Conservation (phyloP, 2,329 filamentous ascomycete species). For the Hysterium pulicare region DNA sequence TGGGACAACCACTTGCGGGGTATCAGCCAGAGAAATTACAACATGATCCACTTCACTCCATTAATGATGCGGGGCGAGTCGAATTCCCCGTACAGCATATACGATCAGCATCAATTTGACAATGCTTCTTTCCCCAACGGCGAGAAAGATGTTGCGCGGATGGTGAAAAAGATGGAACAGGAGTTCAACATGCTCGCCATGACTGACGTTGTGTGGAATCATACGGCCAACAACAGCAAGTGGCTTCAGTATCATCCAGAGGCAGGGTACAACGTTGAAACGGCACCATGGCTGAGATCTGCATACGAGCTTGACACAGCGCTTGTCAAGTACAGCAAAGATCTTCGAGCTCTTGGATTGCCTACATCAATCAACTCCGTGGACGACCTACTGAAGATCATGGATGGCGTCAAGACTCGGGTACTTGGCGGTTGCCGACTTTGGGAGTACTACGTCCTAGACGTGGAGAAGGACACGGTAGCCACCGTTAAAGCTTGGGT, state of each 20-base stretch:
- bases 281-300: slow-evolving; percentile 69
- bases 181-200: slow-evolving; percentile 81
- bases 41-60: slow-evolving; percentile 98
- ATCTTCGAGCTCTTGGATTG: slow-evolving; percentile 65
- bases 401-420: slow-evolving; percentile 77
- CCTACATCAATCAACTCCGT: slow-evolving; percentile 68
- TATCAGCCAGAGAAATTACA: slow-evolving; percentile 89
- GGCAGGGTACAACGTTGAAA: slow-evolving; percentile 88
- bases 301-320: slow-evolving; percentile 74
- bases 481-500: slow-evolving; percentile 71
- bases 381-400: slow-evolving; percentile 74
- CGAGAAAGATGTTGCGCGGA: slow-evolving; percentile 71
- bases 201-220: slow-evolving; percentile 97
- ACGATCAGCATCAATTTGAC: slow-evolving; percentile 88
- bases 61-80: slow-evolving; percentile 83
- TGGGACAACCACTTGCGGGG: slow-evolving; percentile 88
- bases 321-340: slow-evolving; percentile 62
- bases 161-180: slow-evolving; percentile 78
- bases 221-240: slow-evolving; percentile 91
- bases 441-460: slow-evolving; percentile 90
- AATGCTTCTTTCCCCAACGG: slow-evolving; percentile 76
- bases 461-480: slow-evolving; percentile 70
- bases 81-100: slow-evolving; percentile 96
- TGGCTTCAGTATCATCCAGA: slow-evolving; percentile 96
- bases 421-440: slow-evolving; percentile 74